Conservation (phyloP, 1,284 basidiomycete genomes). For the Ustilago trichophora region DNA sequence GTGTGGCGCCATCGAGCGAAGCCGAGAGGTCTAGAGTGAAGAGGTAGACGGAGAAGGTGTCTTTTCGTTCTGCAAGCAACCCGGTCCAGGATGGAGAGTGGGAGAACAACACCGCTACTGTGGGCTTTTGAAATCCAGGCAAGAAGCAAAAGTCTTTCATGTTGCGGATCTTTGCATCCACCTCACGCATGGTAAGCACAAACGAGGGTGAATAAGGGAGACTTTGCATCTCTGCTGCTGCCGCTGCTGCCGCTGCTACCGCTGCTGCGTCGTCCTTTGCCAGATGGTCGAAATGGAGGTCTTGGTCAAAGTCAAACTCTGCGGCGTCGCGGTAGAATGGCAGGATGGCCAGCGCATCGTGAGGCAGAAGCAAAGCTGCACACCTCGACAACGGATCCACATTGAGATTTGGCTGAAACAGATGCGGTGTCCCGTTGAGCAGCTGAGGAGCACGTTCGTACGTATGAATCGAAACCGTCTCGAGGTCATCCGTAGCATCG, state of each 20-base stretch:
- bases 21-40: slow-evolving; percentile 93
- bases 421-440: slow-evolving; percentile 70
- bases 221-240: slow-evolving; percentile 66
- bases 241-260: too few relatives aligned
- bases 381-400: slow-evolving; percentile 86
- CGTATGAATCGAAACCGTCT: slow-evolving; percentile 94
- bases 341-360: slow-evolving; percentile 82
- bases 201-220: slow-evolving; percentile 64
- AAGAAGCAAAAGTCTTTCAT: slow-evolving; percentile 89
- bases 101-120: slow-evolving; percentile 87
- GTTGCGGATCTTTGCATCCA: slow-evolving; percentile 81
- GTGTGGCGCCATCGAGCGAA: slow-evolving; percentile 60
- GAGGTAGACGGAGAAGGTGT: slow-evolving; percentile 82
- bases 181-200: slow-evolving; percentile 71
- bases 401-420: slow-evolving; percentile 74
- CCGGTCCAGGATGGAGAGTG: slow-evolving; percentile 86
- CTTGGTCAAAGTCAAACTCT: slow-evolving; percentile 79
- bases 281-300: slow-evolving; percentile 64
- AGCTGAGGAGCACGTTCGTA: slow-evolving; percentile 92
- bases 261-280: slow-evolving; percentile 25
- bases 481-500: slow-evolving; percentile 77
- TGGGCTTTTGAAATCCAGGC: slow-evolving; percentile 93
- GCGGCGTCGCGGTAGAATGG: slow-evolving; percentile 89
- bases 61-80: slow-evolving; percentile 65
- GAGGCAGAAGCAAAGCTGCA: slow-evolving; percentile 83